Evolutionary conservation across 164 flowering plant genomes (phyloP), one percentile per base, ranked within the genome.

Genomic region (Warburgia ugandensis): DNA sequence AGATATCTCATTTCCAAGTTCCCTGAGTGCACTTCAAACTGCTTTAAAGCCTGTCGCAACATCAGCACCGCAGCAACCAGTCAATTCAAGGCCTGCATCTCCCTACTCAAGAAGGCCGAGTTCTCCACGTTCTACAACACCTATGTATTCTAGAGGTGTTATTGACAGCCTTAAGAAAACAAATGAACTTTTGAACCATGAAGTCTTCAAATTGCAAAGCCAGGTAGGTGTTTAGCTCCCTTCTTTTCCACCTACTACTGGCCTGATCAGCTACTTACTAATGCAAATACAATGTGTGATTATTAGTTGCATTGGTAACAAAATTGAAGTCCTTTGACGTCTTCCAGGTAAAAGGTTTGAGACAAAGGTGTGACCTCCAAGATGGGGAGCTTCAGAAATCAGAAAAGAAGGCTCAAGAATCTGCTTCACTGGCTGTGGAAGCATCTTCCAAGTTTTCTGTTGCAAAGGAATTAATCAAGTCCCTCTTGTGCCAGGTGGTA

Each of bases 101-200:
- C 97, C 92, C 16, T 83, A 76, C 64, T 50, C 85, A 20, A 73
- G 94, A 54, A 75, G 67, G 63, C 81, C 82, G 23, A 83, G 92
- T 65, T 87, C 97, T 49, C 84, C 92, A 53, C 77, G 79, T 25
- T 69, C 80, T 37, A 62, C 59, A 19, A 59, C 74, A 49, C 84
- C 88, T 44, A 73, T 61, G 7, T 73, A 70, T 55, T 80, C 97
- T 3, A 80, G 75, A 64, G 69, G 83, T 57, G 68, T 77, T 26
- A 65, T 83, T 60, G 97, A 89, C 37, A 77, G 69, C 50, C 79
- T 89, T 6, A 80, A 59, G 73, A 86, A 74, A 68, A 66, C 83
- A 16, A 89, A 86, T 68, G 95, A 83, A 12, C 46, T 64, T 55
- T 55, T 89, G 54, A 80, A 70, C 51, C 87, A 86, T 66, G 95